phyloP scores from a whole-genome alignment of 2,329 filamentous ascomycete genomes.

The Nothophoma quercina region DNA sequence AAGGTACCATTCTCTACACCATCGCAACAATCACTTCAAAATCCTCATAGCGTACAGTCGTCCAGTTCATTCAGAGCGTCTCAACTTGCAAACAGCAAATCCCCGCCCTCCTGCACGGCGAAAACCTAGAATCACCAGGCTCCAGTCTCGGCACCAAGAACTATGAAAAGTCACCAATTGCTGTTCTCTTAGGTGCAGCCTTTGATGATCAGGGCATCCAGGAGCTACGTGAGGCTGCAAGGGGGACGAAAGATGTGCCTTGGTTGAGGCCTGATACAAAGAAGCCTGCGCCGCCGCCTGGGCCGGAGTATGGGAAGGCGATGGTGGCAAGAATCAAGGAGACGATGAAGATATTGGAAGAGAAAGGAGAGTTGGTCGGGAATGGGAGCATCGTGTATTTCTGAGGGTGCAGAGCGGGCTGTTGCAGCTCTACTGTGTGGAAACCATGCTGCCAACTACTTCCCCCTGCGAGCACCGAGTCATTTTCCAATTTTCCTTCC shows the following conservation, averaged over 20 bases:
- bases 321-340: conserved; percentile 14
- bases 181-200: conserved; percentile 10
- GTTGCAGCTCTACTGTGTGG: too few relatives aligned
- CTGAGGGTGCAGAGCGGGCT: too few relatives aligned
- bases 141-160: conserved; percentile 9
- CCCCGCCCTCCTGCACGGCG: conserved; percentile 10
- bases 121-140: neutral
- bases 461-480: too few relatives aligned
- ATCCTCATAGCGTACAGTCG: neutral
- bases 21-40: too few relatives aligned
- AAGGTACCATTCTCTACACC: conserved; percentile 2
- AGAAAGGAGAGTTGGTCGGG: neutral
- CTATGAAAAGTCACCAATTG: conserved; percentile 9
- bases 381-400: conserved; percentile 7
- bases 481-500: too few relatives aligned
- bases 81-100: conserved; percentile 11
- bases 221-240: neutral
- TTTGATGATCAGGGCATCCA: conserved; percentile 9
- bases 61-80: conserved; percentile 11
- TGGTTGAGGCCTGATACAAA: conserved; percentile 14
- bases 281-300: conserved; percentile 10
- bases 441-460: too few relatives aligned
- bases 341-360: neutral
- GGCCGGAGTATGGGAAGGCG: conserved; percentile 19
- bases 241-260: conserved; percentile 7